These are phyloP conservation scores for Globisporangium radiosum DNA, from an alignment of 352 stramenopile genomes.

Conservation along the genomic window DNA sequence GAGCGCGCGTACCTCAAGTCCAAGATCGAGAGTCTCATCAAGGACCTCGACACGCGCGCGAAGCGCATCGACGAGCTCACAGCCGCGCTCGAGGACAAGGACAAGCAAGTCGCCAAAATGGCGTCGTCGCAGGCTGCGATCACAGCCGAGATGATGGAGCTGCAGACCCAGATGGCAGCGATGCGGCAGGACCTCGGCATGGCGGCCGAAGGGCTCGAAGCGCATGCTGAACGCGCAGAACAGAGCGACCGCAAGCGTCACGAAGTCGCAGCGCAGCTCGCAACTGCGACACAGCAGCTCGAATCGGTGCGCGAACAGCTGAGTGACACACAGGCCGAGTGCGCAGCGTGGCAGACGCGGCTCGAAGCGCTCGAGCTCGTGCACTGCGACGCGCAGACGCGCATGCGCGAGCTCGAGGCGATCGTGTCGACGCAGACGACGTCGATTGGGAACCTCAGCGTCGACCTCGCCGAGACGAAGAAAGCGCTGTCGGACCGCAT, in stretches of 20 bases:
- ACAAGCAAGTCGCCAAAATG: constrained; percentile 71
- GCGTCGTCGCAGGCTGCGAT: constrained; percentile 46
- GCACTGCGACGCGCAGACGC: constrained; percentile 26
- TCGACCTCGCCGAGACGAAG: constrained; percentile 73
- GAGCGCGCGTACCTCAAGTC: constrained; percentile 63
- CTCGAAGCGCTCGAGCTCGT: constrained; percentile 40
- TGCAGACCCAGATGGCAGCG: constrained; percentile 48
- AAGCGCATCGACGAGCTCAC: constrained; percentile 38
- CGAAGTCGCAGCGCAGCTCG: constrained; percentile 45
- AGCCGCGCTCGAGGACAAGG: constrained; percentile 40
- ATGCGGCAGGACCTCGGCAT: constrained; percentile 67
- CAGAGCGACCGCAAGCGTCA: constrained; percentile 42
- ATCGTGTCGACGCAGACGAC: constrained; percentile 46
- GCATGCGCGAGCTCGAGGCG: constrained; percentile 37
- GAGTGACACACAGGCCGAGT: constrained; percentile 6
- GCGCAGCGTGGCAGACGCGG: constrained; percentile 56
- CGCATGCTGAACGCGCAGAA: constrained; percentile 50
- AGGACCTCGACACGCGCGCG: constrained; percentile 38
- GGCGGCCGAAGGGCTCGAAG: constrained; percentile 60
- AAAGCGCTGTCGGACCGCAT: constrained; percentile 81
- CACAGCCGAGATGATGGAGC: constrained; percentile 49
- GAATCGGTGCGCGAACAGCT: constrained; percentile 45
- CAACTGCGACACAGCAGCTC: constrained; percentile 38
- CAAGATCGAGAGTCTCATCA: constrained; percentile 62
- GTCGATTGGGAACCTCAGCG: constrained; percentile 57